Base-by-base conservation (phyloP, 2,329 filamentous ascomycete species). In the Monosporascus ibericus region DNA sequence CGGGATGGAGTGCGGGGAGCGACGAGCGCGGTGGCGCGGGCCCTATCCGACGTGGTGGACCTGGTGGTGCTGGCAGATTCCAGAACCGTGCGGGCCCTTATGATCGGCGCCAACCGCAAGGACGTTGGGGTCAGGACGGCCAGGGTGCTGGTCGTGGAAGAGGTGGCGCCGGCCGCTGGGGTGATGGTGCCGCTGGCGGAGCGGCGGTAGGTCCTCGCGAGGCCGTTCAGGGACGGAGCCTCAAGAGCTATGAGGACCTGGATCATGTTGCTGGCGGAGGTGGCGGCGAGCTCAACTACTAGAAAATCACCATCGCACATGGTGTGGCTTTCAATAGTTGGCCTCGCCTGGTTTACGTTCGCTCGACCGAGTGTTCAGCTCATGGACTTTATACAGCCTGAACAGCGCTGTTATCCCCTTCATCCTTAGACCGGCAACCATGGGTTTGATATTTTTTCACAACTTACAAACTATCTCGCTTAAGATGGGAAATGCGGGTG, bases 231-330 rank as follows among this genome's bases (percentile, higher is more conserved):
- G 94, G 94, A 5, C 84, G 94, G 52, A 96, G 89, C 55, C 74
- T 99, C 59, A 96, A 95, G 79, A 96, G 90, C 69, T 99, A 99
- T 67, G 95, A 99, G 70, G 94, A 99, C 67, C 76, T 99, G 24
- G 94, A 99, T 73, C 92, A 95, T 46, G 86, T 87, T 53, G 84
- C 84, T 38, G 83, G 85, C 15, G 78, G 81, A 37, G 89, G 86
- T 40, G 84, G 86, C 40, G 88, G 89, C 27, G 92, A 96, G 73
- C 75, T 97, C 64, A 95, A 97, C 71, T 97, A 97, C 67, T 97
- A 79, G 47, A 9, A 30, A 34, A 11, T 24, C 18, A 14, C 2
- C 39, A 20, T 20, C 11, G 5, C 39, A 20, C 4, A 42, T 20
- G 14, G 14, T 42, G 20, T 2, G 18, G 39, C 18, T 42, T 18